A percentile compares a stretch with the other conserved stretches of the same genome.
Conservation (phyloP, 2,329 filamentous ascomycete genomes). For the Fusarium sp. region DNA sequence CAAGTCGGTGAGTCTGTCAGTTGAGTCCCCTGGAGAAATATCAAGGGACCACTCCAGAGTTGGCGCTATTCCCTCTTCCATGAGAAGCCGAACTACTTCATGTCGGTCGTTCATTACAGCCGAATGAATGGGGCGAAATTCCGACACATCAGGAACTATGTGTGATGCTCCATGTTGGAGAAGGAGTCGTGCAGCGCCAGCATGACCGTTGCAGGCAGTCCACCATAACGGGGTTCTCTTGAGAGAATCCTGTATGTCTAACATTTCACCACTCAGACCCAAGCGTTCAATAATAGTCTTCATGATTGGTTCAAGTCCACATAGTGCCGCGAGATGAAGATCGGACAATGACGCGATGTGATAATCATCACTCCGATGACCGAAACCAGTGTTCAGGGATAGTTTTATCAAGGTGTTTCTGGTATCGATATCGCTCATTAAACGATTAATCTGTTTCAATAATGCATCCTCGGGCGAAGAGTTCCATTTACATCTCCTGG, state of each 20-base stretch:
- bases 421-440: not conserved
- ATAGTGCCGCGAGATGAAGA: constrained; percentile 29
- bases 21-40: not conserved
- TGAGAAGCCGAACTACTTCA: constrained; percentile 14
- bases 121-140: constrained; percentile 49
- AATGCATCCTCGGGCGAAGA: not conserved
- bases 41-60: constrained; percentile 28
- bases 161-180: constrained; percentile 45
- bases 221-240: constrained; percentile 25
- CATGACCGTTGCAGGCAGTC: constrained; percentile 44
- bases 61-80: constrained; percentile 48
- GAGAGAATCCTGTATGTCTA: constrained; percentile 1
- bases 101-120: constrained; percentile 44
- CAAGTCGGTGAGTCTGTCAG: not conserved
- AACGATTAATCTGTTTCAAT: constrained; percentile 9
- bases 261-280: not conserved
- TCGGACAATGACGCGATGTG: not conserved
- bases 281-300: not conserved
- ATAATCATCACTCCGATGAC: not conserved
- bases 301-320: constrained; percentile 17
- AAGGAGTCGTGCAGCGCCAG: constrained; percentile 31
- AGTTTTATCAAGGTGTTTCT: constrained; percentile 10
- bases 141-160: constrained; percentile 25
- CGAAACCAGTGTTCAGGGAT: not conserved
- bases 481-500: constrained; percentile 12